These are phyloP conservation scores for Trametes cubensis DNA, from an alignment of 768 basidiomycete species.

Conservation along the genomic window DNA sequence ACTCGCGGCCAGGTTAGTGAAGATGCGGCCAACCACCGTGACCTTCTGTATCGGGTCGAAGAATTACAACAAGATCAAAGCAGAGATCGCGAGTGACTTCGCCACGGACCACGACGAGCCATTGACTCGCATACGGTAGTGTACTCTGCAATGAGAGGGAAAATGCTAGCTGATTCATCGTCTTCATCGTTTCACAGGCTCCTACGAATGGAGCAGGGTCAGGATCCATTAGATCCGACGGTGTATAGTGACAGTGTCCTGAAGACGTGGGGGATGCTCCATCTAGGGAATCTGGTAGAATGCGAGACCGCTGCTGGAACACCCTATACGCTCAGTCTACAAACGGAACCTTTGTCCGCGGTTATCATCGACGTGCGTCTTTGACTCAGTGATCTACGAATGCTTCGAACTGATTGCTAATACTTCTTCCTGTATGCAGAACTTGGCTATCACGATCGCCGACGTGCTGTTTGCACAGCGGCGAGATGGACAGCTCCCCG, in stretches of 20 bases:
- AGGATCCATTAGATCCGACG: not conserved
- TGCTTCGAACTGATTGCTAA: not conserved
- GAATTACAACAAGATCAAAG: not conserved
- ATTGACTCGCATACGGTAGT: not conserved
- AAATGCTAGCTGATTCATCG: not conserved
- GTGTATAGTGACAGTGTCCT: not conserved
- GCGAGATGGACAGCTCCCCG: not conserved
- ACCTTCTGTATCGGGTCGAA: not conserved
- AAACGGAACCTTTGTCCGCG: not conserved
- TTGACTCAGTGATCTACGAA: too few species aligned
- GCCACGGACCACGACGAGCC: not conserved
- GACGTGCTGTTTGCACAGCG: not conserved
- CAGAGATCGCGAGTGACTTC: constrained; percentile 1
- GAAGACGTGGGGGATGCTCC: not conserved
- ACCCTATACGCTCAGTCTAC: not conserved
- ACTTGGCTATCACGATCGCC: not conserved
- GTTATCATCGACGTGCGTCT: not conserved
- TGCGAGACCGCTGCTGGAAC: not conserved
- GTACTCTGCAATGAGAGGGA: not conserved
- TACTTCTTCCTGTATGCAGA: not conserved
- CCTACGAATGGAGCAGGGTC: not conserved
- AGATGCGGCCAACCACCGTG: not conserved
- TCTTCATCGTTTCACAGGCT: too few species aligned
- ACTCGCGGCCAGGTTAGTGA: not conserved
- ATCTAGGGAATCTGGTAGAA: not conserved